phyloP scores from a whole-genome alignment of 257 asterid genomes.

The Petunia secreta region DNA sequence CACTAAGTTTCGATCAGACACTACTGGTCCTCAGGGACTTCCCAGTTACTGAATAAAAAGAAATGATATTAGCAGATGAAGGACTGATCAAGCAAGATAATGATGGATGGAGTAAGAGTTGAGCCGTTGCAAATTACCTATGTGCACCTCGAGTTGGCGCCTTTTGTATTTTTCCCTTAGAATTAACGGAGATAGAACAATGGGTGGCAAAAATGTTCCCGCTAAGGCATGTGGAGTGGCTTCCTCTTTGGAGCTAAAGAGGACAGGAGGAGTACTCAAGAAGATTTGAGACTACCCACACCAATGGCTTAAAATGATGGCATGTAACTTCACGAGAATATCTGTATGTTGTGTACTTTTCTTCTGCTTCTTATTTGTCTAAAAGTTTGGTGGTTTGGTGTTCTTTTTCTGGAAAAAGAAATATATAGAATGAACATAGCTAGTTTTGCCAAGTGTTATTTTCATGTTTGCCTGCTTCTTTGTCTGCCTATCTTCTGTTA shows the following conservation, averaged over 20 bases:
- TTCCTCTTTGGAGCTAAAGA: background rate
- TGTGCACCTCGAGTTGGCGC: background rate
- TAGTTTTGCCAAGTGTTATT: background rate
- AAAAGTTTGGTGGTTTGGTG: slow-evolving; percentile 2
- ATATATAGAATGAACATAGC: background rate
- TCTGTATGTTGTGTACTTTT: background rate
- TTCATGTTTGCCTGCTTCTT: background rate
- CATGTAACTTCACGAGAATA: background rate
- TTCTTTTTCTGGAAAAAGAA: slow-evolving; percentile 15
- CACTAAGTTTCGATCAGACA: too few relatives aligned
- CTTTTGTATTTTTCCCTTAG: slow-evolving; percentile 2
- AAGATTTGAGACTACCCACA: slow-evolving; percentile 2
- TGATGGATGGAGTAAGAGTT: slow-evolving; percentile 10
- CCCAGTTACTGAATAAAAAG: too few relatives aligned
- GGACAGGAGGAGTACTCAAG: background rate
- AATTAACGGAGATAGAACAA: background rate
- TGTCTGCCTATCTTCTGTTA: slow-evolving; percentile 5
- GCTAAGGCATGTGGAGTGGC: slow-evolving; percentile 8
- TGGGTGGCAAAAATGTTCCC: background rate
- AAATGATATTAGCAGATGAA: background rate
- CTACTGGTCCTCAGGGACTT: too few relatives aligned
- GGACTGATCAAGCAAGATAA: background rate
- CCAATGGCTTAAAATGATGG: slow-evolving; percentile 8
- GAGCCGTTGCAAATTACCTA: background rate
- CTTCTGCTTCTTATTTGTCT: background rate